These are phyloP conservation scores for Trichocomaceae sp. DNA, from an alignment of 2,329 filamentous ascomycete genomes.

Conservation along the genomic window DNA sequence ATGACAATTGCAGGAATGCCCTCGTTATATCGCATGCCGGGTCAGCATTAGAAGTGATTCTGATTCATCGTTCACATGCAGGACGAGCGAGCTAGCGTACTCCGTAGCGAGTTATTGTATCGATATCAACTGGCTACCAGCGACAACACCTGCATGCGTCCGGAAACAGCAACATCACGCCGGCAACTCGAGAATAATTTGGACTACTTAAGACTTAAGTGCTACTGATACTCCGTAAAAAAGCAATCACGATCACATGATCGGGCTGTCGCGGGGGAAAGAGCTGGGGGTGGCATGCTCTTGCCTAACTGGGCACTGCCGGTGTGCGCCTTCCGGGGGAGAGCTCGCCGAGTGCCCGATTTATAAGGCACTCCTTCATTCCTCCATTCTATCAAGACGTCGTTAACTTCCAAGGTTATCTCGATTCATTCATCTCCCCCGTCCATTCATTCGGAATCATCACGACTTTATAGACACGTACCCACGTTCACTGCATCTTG, in stretches of 20 bases:
- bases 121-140: no score
- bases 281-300: not conserved
- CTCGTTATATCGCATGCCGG: no score
- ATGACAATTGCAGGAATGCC: no score
- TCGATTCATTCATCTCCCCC: not conserved
- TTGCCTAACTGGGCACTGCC: constrained; percentile 8
- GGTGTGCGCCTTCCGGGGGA: constrained; percentile 6
- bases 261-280: constrained; percentile 1
- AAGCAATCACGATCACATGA: constrained; percentile 6
- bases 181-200: no score
- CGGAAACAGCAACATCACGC: no score
- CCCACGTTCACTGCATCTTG: not conserved
- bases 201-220: no score
- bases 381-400: not conserved
- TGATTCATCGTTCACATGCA: not conserved
- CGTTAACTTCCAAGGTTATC: not conserved
- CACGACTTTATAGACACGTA: not conserved
- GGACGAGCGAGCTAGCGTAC: no score
- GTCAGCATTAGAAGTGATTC: no score
- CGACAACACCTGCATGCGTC: not conserved
- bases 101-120: no score
- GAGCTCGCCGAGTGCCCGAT: not conserved
- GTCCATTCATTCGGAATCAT: not conserved
- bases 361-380: not conserved
- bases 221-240: no score